Base-by-base conservation (phyloP, 2,329 filamentous ascomycete genomes). In the Monosporascus ibericus region DNA sequence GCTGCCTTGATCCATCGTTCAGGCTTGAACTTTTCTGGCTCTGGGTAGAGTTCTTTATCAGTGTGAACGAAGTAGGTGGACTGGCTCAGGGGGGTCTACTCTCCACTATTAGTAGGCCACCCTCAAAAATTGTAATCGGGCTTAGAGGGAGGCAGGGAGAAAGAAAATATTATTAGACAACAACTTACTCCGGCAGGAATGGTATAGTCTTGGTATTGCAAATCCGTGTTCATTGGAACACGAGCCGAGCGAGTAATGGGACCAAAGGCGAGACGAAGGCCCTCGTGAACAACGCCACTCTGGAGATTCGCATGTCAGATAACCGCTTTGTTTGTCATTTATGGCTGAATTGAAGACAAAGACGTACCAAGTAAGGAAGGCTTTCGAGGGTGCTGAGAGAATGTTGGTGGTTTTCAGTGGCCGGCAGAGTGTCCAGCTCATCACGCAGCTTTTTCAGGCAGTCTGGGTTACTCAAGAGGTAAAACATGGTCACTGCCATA, bases 141-240 rank as follows among this genome's bases (percentile, higher is more conserved):
- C 27, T 30, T 30, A 30, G 15, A 22, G n/a, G 20, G 34, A 38
- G 44, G 48, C 18, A 18, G 6, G 37, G 7, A n/a, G 18, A 4
- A 39, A 18, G 17, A 18, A 39, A 18, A 18, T 22, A 37, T 42
- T 17, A 17, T n/a, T 1, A 30, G 11, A 30, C 9, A 30, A 30
- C 25, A 27, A 54, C 63, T 46, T 64, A 68, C 66, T 3, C 63
- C 60, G 5, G 66, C 60, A 1, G 68, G 67, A 48, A 70, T 70
- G 3, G 52, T 53, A 59, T 61, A 66, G 48, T 68, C 58, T 15
- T 63, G 62, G 54, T 68, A 70, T 20, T 58, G 52, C 18, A 70
- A 60, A 9, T 58, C 48, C 25, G 65, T 58, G 20, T 60, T 51
- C 2, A 63, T 62, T 0, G 63, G 62, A 14, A 68, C 63, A 3